phyloP scores from a whole-genome alignment of 495 filamentous ascomycete genomes.

The Tirmania nivea region DNA sequence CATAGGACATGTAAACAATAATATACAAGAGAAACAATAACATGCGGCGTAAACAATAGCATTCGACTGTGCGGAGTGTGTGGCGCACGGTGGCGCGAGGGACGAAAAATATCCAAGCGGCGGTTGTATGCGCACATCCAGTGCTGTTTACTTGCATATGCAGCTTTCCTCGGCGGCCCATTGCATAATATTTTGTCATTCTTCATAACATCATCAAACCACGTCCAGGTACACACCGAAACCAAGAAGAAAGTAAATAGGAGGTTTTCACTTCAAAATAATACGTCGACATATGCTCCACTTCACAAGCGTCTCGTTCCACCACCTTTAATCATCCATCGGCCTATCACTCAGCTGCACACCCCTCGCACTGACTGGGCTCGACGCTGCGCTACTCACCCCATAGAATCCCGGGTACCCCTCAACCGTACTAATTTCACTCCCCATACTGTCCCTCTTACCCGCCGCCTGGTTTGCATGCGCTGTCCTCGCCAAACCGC shows the following conservation, averaged over 20 bases:
- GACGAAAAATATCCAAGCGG: no score
- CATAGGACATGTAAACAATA: no score
- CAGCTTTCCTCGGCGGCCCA: no score
- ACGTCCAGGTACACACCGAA: no score
- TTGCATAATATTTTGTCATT: no score
- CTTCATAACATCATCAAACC: no score
- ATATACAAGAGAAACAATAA: no score
- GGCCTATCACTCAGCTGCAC: conserved; percentile 64
- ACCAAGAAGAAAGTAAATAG: conserved; percentile 4
- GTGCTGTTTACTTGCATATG: no score
- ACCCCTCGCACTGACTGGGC: conserved; percentile 28
- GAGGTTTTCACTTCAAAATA: conserved; percentile 7
- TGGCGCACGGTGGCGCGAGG: no score
- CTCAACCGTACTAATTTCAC: conserved; percentile 12
- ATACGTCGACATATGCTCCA: neutral
- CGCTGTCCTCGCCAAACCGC: conserved; percentile 1
- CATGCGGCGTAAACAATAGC: no score
- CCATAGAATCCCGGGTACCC: neutral
- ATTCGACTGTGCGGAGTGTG: no score
- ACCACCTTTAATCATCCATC: conserved; percentile 40
- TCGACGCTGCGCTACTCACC: conserved; percentile 9
- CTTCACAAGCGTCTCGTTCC: neutral
- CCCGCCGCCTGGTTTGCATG: conserved; percentile 19
- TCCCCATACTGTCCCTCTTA: conserved; percentile 24
- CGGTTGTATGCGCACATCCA: no score